Base-by-base conservation (phyloP, 441 rosid genomes). In the Populus tomentosa region DNA sequence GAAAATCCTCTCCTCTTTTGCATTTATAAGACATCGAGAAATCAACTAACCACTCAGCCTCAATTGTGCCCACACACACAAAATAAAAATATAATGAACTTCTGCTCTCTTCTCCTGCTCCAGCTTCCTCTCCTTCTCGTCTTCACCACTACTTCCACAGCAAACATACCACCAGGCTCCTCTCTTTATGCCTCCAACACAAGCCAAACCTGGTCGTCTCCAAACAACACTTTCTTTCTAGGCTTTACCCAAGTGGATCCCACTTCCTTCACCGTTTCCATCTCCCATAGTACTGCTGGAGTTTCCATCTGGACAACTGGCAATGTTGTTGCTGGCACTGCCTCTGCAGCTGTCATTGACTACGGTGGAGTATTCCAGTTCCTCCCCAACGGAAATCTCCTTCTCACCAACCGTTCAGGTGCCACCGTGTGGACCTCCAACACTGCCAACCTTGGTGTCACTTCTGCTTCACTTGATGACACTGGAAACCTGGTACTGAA, bases 251-350 rank as follows among this genome's bases (percentile, higher is more conserved):
- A 73, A 3, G 26, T 68, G 5, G 70, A 56, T 6, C 77, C 89
- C 14, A 62, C 80, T 70, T 71, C 89, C 26, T 90, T 83, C 67
- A 53, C 79, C 36, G 86, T 88, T 6, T 85, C 86, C 74, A 67
- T 92, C 78, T 33, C 73, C 65, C 86, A 81, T 42, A 11, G 50
- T 80, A 50, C 79, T 46, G 84, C 86, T 16, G 86, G 73, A 62
- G 81, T 85, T 7, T 26, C 82, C 2, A 50, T 90, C n/a, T 90
- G 94, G 93, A 84, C 91, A 0, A 79, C 89, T n/a, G 84, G 85
- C 62, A 20, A 7, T 56, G 23, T 56, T 56, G 64, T n/a, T 9
- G 23, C 0, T n/a, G 6, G 26, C 64, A 21, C 13, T 20, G 75
- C 24, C 69, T 74, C 67, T 74, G 13, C 70, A 33, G 62, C 36